These are phyloP conservation scores for Fusarium haematococcum DNA, from an alignment of 2,329 filamentous ascomycete genomes.

Conservation along the genomic window DNA sequence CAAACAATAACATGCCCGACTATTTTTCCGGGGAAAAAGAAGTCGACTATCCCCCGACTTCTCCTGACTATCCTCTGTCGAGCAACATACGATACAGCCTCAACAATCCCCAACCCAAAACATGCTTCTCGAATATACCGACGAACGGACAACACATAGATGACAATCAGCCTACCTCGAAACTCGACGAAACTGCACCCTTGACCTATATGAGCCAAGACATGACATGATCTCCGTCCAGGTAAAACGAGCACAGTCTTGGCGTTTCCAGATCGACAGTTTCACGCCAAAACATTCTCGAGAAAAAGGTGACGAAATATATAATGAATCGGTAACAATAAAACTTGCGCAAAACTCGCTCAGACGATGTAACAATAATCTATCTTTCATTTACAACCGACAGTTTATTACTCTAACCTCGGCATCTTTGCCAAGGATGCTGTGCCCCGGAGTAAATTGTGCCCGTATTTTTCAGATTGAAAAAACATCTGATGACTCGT, in stretches of 20 bases:
- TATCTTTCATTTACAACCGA: background rate
- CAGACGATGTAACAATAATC: background rate
- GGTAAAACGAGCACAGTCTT: constrained; percentile 1
- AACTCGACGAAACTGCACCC: background rate
- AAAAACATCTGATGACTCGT: background rate
- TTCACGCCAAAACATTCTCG: background rate
- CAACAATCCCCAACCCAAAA: background rate
- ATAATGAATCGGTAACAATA: background rate
- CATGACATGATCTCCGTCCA: background rate
- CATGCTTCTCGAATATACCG: background rate
- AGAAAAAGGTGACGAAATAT: background rate
- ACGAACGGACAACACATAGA: background rate
- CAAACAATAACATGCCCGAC: background rate
- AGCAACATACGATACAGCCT: background rate
- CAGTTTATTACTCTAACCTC: background rate
- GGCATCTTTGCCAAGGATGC: background rate
- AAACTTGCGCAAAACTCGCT: background rate
- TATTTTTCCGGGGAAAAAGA: background rate
- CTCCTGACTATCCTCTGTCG: background rate
- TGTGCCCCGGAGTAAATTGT: background rate
- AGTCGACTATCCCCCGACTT: background rate
- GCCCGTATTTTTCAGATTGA: background rate
- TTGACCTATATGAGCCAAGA: background rate
- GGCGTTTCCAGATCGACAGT: constrained; percentile 12
- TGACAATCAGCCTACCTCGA: background rate